Percentiles rank a stretch among this genome's conserved stretches.
Conservation (phyloP, 176 grass and related monocot genomes). For the Triticum urartu region DNA sequence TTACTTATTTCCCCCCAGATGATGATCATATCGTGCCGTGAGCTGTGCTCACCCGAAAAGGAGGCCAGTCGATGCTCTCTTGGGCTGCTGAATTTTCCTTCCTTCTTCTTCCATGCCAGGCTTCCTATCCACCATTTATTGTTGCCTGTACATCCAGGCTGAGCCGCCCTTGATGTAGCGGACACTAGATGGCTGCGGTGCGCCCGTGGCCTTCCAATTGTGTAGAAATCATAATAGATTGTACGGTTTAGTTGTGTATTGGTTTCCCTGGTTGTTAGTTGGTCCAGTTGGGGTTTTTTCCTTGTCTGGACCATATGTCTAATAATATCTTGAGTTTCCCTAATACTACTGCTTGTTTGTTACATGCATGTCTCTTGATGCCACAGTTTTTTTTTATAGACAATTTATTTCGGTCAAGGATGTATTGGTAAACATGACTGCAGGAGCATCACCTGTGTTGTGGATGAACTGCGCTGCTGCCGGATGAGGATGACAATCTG, state of each 20-base stretch:
- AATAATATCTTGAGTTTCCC: not conserved
- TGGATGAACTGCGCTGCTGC: not conserved
- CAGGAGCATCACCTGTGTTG: not conserved
- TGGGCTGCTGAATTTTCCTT: not conserved
- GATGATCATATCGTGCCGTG: constrained; percentile 24
- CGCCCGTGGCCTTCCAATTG: too few species aligned
- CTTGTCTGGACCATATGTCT: not conserved
- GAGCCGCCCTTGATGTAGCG: too few species aligned
- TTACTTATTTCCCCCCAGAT: constrained; percentile 15
- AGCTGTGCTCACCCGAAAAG: constrained; percentile 50
- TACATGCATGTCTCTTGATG: not conserved
- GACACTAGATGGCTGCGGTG: too few species aligned
- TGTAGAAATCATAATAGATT: not conserved
- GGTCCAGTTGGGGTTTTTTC: not conserved
- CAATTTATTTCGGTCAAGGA: not conserved
- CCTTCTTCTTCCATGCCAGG: not conserved
- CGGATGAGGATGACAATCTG: not conserved
- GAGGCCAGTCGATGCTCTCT: constrained; percentile 35
- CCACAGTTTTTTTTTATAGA: not conserved
- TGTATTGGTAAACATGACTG: not conserved
- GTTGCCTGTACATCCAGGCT: constrained; percentile 14
- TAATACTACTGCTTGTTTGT: not conserved
- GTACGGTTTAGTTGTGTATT: not conserved
- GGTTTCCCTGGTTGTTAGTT: not conserved
- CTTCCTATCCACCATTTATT: constrained; percentile 25